Conservation (phyloP, 176 grass and related monocot species). For the Raddia distichophylla region DNA sequence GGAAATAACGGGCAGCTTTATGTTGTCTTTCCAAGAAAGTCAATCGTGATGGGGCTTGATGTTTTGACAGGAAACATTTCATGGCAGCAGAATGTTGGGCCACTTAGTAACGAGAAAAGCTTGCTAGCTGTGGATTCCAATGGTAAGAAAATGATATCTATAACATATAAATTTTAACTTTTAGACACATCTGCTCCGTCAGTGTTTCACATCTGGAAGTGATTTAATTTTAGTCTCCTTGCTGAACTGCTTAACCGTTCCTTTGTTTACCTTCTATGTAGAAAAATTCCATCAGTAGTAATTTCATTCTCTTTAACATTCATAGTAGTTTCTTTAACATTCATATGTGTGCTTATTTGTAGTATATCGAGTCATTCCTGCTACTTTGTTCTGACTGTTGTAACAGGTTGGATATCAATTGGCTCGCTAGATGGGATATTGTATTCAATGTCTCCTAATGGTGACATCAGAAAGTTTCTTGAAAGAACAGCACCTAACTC, state of each 20-base stretch:
- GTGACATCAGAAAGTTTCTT: conserved; percentile 63
- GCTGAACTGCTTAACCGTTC: background rate
- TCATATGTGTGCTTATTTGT: conserved; percentile 2
- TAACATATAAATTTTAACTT: background rate
- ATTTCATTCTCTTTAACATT: conserved; percentile 21
- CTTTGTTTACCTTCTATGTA: conserved; percentile 3
- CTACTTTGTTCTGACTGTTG: conserved; percentile 19
- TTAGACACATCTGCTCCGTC: background rate
- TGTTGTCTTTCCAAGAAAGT: conserved; percentile 56
- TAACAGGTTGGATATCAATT: conserved; percentile 87
- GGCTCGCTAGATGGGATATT: conserved; percentile 78
- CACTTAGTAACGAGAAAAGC: conserved; percentile 55
- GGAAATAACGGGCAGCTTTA: conserved; percentile 69
- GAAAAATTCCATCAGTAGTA: background rate
- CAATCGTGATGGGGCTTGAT: conserved; percentile 68
- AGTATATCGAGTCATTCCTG: background rate
- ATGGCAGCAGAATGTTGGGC: conserved; percentile 68
- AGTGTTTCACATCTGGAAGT: background rate
- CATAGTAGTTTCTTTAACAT: conserved; percentile 11
- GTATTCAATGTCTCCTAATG: conserved; percentile 74
- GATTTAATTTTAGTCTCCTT: conserved; percentile 7
- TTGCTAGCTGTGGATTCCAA: conserved; percentile 69
- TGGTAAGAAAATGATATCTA: conserved; percentile 35
- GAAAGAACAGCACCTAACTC: conserved; percentile 55
- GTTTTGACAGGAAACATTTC: conserved; percentile 72